Percentiles rank a stretch among this genome's conserved stretches.
Conservation (phyloP, 345 rosid species). For the Nasturtium officinale region DNA sequence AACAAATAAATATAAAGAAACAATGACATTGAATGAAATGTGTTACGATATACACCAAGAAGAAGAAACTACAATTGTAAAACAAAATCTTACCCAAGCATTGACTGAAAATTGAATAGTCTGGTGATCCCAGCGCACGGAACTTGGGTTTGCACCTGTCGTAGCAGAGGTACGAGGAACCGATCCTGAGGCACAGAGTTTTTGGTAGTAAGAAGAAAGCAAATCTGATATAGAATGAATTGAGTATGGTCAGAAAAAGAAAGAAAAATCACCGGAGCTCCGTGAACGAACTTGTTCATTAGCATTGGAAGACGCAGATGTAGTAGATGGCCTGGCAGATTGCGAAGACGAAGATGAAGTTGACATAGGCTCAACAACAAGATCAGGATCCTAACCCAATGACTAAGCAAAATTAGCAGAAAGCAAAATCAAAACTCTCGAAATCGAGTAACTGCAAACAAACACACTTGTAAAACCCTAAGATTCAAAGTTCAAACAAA, state of each 20-base stretch:
- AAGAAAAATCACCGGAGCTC: conserved; percentile 51
- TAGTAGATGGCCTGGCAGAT: conserved; percentile 57
- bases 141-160: conserved; percentile 56
- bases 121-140: conserved; percentile 85
- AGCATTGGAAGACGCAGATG: conserved; percentile 58
- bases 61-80: neutral
- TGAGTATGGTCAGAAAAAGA: neutral
- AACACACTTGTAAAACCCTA: conserved; percentile 12
- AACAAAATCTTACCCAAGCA: conserved; percentile 76
- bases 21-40: neutral
- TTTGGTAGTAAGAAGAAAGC: neutral
- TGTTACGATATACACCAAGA: neutral
- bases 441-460: neutral
- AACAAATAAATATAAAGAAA: neutral
- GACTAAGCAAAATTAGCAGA: neutral
- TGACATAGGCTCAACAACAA: conserved; percentile 85
- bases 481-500: conserved; percentile 19
- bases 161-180: conserved; percentile 64
- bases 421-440: conserved; percentile 6
- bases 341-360: conserved; percentile 63
- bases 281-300: conserved; percentile 59
- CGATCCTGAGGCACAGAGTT: conserved; percentile 55
- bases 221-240: neutral
- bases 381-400: conserved; percentile 71
- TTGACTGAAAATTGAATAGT: conserved; percentile 94